phyloP scores from a whole-genome alignment of 1,284 basidiomycete genomes.

The Tausonia pullulans region DNA sequence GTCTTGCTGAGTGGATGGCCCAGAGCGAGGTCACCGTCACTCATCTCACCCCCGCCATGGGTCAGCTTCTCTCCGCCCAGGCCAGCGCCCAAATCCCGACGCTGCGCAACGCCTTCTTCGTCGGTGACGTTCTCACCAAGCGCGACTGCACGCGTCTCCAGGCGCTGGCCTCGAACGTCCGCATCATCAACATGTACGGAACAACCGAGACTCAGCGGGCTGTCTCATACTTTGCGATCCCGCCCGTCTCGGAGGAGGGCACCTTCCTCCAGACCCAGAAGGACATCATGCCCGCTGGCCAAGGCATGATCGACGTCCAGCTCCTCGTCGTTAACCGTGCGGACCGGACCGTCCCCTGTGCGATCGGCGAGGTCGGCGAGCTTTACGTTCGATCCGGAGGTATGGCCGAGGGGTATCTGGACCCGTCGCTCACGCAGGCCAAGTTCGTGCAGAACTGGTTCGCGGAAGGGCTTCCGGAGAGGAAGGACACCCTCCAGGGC shows the following conservation, averaged over 20 bases:
- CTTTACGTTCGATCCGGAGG: slow-evolving; percentile 97
- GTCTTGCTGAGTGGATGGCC: slow-evolving; percentile 98
- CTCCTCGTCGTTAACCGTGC: slow-evolving; percentile 92
- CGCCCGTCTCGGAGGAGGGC: slow-evolving; percentile 67
- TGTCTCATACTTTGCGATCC: slow-evolving; percentile 93
- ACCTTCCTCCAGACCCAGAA: slow-evolving; percentile 92
- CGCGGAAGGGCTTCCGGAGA: slow-evolving; percentile 40
- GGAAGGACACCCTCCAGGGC: slow-evolving; percentile 60
- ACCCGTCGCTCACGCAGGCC: slow-evolving; percentile 68
- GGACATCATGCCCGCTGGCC: slow-evolving; percentile 95
- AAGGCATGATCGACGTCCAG: slow-evolving; percentile 97
- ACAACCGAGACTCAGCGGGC: slow-evolving; percentile 99
- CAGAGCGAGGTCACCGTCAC: slow-evolving; percentile 80
- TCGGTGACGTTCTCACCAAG: slow-evolving; percentile 98
- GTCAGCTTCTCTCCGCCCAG: slow-evolving; percentile 93
- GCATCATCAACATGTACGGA: slow-evolving; percentile 99
- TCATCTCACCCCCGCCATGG: slow-evolving; percentile 97
- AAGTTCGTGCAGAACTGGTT: slow-evolving; percentile 96
- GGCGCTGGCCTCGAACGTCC: slow-evolving; percentile 79
- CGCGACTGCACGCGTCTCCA: slow-evolving; percentile 94
- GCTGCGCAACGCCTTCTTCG: slow-evolving; percentile 89
- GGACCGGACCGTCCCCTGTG: slow-evolving; percentile 77
- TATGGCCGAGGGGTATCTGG: slow-evolving; percentile 89
- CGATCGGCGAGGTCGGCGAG: slow-evolving; percentile 94
- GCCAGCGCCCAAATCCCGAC: slow-evolving; percentile 80